These are phyloP conservation scores for Quercus robur DNA, from an alignment of 306 rosid species.

Conservation along the genomic window DNA sequence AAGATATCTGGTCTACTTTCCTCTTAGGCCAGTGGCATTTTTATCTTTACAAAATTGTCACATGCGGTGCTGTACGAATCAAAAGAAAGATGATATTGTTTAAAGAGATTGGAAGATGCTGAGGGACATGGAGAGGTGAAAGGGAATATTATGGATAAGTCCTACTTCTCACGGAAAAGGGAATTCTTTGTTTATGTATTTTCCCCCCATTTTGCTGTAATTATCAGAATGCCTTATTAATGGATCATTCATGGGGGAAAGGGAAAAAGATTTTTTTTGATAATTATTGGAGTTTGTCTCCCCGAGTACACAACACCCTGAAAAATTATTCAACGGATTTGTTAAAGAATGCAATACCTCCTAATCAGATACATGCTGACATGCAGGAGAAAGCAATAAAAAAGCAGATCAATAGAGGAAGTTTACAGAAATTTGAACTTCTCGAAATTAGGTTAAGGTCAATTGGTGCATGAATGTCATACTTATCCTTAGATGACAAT, in stretches of 20 bases:
- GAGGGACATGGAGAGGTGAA: background rate
- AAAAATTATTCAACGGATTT: background rate
- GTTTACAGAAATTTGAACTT: background rate
- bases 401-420: background rate
- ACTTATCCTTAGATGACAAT: background rate
- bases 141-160: background rate
- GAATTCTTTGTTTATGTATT: background rate
- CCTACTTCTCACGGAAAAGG: background rate
- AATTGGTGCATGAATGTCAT: background rate
- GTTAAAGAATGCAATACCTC: background rate
- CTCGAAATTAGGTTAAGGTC: background rate
- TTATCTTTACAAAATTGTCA: background rate
- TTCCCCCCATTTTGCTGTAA: background rate
- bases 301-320: no score
- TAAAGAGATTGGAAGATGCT: background rate
- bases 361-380: background rate
- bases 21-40: background rate
- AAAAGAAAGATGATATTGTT: background rate
- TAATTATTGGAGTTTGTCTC: no score
- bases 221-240: background rate
- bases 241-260: no score
- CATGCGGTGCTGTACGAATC: background rate
- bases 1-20: background rate
- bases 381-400: background rate
- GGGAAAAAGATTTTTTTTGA: no score